Conservation (phyloP, 1,284 basidiomycete genomes). For the Ganoderma boninense region DNA sequence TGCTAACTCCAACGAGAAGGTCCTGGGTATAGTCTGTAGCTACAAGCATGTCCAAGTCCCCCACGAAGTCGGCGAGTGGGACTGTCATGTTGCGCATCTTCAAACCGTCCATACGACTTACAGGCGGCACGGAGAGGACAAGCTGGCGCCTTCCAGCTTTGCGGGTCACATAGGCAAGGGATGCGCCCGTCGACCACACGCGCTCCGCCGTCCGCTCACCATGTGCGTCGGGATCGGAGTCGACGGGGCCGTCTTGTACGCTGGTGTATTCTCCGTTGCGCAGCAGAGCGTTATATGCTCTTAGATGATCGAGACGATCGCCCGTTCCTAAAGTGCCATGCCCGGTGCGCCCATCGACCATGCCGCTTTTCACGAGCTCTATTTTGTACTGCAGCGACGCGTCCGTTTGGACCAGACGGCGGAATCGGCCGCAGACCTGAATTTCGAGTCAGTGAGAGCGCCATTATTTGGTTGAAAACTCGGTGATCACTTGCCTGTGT, state of each 20-base stretch:
- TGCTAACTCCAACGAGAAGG: neutral
- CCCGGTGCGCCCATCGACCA: neutral
- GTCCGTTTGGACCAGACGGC: neutral
- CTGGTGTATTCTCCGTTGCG: neutral
- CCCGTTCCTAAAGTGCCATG: neutral
- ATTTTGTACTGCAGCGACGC: neutral
- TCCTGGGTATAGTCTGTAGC: neutral
- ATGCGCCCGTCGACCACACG: slow-evolving; percentile 1
- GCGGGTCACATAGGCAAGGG: neutral
- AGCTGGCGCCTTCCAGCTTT: neutral
- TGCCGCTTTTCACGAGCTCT: neutral
- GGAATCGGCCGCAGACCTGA: neutral
- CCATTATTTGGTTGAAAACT: neutral
- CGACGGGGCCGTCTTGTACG: neutral
- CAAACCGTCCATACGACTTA: too few species aligned
- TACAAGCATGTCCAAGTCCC: neutral
- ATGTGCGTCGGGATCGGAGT: neutral
- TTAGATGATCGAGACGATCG: neutral
- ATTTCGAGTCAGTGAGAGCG: neutral
- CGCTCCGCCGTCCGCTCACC: neutral
- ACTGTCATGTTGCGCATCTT: neutral
- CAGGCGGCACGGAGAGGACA: neutral
- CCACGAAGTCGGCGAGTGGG: neutral
- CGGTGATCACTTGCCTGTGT: neutral
- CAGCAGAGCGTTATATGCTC: neutral